Percentiles rank a stretch among this genome's conserved stretches.
phyloP scores from a whole-genome alignment of 2,329 filamentous ascomycete species.

The Pestalotiopsis sp. region DNA sequence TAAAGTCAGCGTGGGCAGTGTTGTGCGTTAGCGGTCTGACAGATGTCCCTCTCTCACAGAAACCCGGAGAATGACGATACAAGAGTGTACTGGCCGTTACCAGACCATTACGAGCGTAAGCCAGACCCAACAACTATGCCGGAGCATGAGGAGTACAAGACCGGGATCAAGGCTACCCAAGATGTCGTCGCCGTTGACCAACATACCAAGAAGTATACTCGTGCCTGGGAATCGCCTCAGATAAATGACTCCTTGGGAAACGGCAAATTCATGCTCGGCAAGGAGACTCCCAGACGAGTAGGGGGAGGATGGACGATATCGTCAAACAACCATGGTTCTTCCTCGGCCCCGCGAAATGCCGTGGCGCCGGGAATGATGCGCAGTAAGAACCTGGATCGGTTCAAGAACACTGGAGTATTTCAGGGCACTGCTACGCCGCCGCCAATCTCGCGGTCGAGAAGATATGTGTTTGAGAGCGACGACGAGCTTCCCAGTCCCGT shows the following conservation, averaged over 20 bases:
- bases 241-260: background rate
- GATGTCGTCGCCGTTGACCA: background rate
- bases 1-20: background rate
- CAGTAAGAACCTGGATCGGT: background rate
- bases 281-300: background rate
- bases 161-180: background rate
- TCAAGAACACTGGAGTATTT: background rate
- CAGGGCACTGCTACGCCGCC: background rate
- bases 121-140: background rate
- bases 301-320: background rate
- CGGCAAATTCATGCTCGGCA: background rate
- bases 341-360: background rate
- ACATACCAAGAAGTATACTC: background rate
- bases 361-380: background rate
- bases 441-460: background rate
- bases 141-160: background rate
- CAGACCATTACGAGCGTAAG: constrained; percentile 4
- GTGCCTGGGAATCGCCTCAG: background rate
- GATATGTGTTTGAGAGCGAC: background rate
- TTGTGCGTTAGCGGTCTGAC: background rate
- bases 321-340: background rate
- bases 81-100: background rate
- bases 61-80: background rate
- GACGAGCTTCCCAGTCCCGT: background rate
- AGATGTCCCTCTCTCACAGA: background rate